These are phyloP conservation scores for Xylariaceae sp. DNA, from an alignment of 2,329 filamentous ascomycete species.

Conservation along the genomic window DNA sequence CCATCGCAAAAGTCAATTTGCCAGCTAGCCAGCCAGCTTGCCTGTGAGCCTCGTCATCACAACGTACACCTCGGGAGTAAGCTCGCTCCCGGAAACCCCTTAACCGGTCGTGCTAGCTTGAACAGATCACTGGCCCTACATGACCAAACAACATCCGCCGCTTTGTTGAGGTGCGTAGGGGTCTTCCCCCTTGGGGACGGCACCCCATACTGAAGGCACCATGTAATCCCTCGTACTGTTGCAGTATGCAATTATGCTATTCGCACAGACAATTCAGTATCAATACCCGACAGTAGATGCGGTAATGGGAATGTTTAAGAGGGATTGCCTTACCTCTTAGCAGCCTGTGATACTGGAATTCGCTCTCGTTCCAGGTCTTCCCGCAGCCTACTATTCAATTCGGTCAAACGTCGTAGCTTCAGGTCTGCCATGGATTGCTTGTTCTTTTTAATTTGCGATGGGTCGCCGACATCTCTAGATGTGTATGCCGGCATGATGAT, in stretches of 20 bases:
- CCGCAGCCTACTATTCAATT: constrained; percentile 93
- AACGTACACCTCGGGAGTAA: constrained; percentile 30
- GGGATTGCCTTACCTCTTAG: constrained; percentile 70
- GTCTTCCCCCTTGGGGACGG: constrained; percentile 92
- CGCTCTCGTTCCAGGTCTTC: constrained; percentile 95
- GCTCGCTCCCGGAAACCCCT: constrained; percentile 13
- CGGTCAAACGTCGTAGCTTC: constrained; percentile 93
- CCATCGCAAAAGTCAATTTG: constrained; percentile 33
- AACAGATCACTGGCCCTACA: constrained; percentile 63
- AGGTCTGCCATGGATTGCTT: constrained; percentile 99
- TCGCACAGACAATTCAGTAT: constrained; percentile 29
- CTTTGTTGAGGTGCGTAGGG: constrained; percentile 97
- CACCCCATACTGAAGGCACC: constrained; percentile 96
- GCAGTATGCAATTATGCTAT: constrained; percentile 95
- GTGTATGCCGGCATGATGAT: constrained; percentile 69
- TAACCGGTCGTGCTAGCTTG: constrained; percentile 21
- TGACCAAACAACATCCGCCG: constrained; percentile 91
- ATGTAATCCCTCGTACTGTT: constrained; percentile 98
- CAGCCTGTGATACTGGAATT: constrained; percentile 93
- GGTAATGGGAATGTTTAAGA: background rate
- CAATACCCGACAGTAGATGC: background rate
- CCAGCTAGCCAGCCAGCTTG: constrained; percentile 28
- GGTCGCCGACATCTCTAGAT: constrained; percentile 70
- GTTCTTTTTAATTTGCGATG: constrained; percentile 81
- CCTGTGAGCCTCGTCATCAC: constrained; percentile 30